These are phyloP conservation scores for Sphaerulina populicola DNA, from an alignment of 2,329 filamentous ascomycete species.

Conservation along the genomic window DNA sequence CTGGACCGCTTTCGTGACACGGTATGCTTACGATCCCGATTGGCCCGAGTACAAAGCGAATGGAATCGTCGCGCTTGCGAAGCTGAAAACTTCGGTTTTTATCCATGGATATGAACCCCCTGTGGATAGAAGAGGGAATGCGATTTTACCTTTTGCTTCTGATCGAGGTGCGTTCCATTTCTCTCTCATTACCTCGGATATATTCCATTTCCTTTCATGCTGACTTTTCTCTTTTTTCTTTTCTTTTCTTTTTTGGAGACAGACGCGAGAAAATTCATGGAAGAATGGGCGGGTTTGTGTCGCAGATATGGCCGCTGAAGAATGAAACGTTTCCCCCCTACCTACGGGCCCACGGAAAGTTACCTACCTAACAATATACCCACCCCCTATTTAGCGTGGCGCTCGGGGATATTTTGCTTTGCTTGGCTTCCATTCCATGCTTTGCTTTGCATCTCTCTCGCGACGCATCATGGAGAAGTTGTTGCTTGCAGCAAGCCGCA, in stretches of 20 bases:
- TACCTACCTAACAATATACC: too few species aligned
- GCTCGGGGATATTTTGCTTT: too few species aligned
- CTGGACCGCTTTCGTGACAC: slow-evolving; percentile 50
- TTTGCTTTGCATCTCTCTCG: too few species aligned
- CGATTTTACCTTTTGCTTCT: slow-evolving; percentile 25
- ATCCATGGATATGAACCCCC: slow-evolving; percentile 43
- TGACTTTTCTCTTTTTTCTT: slow-evolving; percentile 1
- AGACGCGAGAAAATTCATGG: slow-evolving; percentile 25
- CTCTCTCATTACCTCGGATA: too few species aligned
- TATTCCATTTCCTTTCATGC: too few species aligned
- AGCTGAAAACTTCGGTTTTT: slow-evolving; percentile 47
- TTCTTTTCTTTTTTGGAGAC: too few species aligned
- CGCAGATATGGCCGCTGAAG: slow-evolving; percentile 5
- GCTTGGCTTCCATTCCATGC: too few species aligned
- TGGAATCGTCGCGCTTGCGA: slow-evolving; percentile 35
- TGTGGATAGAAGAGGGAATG: slow-evolving; percentile 16
- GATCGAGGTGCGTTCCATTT: slow-evolving; percentile 21
- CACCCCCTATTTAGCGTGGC: too few species aligned
- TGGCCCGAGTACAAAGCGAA: slow-evolving; percentile 42
- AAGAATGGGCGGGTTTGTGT: slow-evolving; percentile 19
- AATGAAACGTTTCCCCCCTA: too few species aligned
- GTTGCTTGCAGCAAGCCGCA: too few species aligned
- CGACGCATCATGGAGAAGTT: too few species aligned
- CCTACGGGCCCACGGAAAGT: too few species aligned
- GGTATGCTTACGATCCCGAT: slow-evolving; percentile 37